These are phyloP conservation scores for Wickerhamomyces rabaulensis DNA, from an alignment of 805 yeast species.

Conservation along the genomic window DNA sequence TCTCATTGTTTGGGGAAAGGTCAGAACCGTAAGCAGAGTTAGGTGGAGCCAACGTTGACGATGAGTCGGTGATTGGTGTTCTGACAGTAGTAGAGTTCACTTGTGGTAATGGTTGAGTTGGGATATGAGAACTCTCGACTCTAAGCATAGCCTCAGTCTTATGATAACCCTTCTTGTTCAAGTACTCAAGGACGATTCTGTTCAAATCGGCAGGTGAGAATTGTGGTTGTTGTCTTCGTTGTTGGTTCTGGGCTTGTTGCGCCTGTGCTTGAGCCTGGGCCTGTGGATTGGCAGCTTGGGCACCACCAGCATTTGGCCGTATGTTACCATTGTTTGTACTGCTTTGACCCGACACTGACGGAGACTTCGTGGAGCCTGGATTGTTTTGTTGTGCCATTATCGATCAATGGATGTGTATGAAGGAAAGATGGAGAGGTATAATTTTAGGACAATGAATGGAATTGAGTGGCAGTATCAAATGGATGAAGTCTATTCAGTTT, in stretches of 20 bases:
- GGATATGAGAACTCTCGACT: slow-evolving; percentile 69
- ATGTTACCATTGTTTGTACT: neutral
- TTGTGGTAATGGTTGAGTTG: slow-evolving; percentile 40
- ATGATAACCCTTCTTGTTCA: slow-evolving; percentile 90
- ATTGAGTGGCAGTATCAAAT: neutral
- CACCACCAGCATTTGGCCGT: slow-evolving; percentile 1
- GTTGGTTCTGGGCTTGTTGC: slow-evolving; percentile 13
- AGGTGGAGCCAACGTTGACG: slow-evolving; percentile 10
- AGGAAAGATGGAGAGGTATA: neutral
- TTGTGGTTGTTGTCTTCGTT: slow-evolving; percentile 28
- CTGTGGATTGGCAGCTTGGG: neutral
- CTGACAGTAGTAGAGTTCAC: slow-evolving; percentile 8
- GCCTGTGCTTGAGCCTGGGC: slow-evolving; percentile 4
- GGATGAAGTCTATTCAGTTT: neutral
- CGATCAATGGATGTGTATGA: neutral
- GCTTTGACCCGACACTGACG: neutral
- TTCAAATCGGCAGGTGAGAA: slow-evolving; percentile 85
- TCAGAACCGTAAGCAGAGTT: neutral
- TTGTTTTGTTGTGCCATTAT: slow-evolving; percentile 5
- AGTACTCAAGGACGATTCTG: slow-evolving; percentile 85
- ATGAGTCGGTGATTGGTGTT: slow-evolving; percentile 15
- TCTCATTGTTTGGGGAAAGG: slow-evolving; percentile 6
- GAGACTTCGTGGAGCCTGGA: neutral
- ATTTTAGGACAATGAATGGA: neutral
- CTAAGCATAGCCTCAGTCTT: slow-evolving; percentile 92